These are phyloP conservation scores for Peronospora belbahrii DNA, from an alignment of 352 stramenopile species.

Conservation along the genomic window DNA sequence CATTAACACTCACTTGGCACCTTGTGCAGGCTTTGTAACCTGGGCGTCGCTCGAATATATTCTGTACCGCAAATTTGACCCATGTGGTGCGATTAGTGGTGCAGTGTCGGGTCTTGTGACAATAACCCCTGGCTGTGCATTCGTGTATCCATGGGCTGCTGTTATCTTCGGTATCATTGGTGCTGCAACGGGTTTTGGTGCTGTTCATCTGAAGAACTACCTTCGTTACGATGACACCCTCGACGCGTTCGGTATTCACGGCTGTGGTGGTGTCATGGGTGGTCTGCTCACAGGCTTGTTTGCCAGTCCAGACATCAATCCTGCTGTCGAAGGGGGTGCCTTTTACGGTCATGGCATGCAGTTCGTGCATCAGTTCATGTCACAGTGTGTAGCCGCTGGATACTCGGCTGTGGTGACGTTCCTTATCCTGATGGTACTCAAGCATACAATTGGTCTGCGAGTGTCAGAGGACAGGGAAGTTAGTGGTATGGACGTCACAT, in stretches of 20 bases:
- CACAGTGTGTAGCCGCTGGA: constrained; percentile 39
- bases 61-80: constrained; percentile 51
- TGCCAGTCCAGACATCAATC: constrained; percentile 41
- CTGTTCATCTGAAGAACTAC: constrained; percentile 51
- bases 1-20: constrained; percentile 65
- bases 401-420: constrained; percentile 66
- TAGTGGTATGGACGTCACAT: constrained; percentile 61
- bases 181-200: constrained; percentile 38
- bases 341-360: constrained; percentile 43
- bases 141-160: constrained; percentile 55
- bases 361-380: constrained; percentile 45
- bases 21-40: constrained; percentile 51
- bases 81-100: constrained; percentile 50
- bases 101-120: constrained; percentile 56
- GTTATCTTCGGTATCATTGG: constrained; percentile 67
- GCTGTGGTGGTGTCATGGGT: constrained; percentile 57
- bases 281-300: constrained; percentile 64
- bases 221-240: constrained; percentile 71
- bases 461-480: constrained; percentile 70
- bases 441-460: constrained; percentile 57
- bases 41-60: constrained; percentile 55
- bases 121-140: constrained; percentile 65
- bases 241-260: constrained; percentile 71
- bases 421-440: constrained; percentile 52
- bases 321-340: constrained; percentile 35